A percentile compares a stretch with the other conserved stretches of the same genome.
Conservation (phyloP, 179 eudicot genomes). For the Drosera spatulata region DNA sequence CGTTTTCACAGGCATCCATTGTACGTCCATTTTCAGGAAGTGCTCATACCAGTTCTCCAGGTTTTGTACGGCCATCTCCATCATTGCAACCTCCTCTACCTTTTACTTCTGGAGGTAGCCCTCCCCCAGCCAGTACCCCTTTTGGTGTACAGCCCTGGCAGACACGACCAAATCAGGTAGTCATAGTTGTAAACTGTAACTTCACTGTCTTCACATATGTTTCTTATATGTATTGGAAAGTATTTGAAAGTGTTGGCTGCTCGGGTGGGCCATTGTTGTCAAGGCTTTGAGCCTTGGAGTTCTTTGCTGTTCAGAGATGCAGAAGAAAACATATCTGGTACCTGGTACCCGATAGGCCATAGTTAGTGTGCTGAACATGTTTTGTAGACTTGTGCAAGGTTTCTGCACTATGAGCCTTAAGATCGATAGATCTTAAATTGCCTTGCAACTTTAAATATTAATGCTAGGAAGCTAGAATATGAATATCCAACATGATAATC, state of each 20-base stretch:
- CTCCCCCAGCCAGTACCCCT: conserved; percentile 41
- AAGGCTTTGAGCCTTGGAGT: no score
- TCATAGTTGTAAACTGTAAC: neutral
- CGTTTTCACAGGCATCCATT: conserved; percentile 35
- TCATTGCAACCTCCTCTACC: conserved; percentile 33
- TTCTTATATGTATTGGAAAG: no score
- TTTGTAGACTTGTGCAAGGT: no score
- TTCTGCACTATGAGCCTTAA: neutral
- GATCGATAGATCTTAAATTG: no score
- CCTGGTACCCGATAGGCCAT: neutral
- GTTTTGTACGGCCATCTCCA: conserved; percentile 21
- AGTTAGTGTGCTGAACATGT: neutral
- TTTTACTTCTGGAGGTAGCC: conserved; percentile 29
- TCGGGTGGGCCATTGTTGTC: no score
- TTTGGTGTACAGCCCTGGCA: conserved; percentile 64
- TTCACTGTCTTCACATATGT: neutral
- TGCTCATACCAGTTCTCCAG: conserved; percentile 26
- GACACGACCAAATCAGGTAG: conserved; percentile 63
- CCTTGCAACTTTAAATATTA: no score
- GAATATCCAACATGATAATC: conserved; percentile 6
- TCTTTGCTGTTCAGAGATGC: no score
- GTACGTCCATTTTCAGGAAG: conserved; percentile 41
- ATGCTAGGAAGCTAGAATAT: no score
- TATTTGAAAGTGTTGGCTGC: no score
- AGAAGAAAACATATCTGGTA: neutral